Percentiles rank a stretch among this genome's conserved stretches.
Conservation (phyloP, 148 eudicot genomes). For the Chenopodium quinoa region DNA sequence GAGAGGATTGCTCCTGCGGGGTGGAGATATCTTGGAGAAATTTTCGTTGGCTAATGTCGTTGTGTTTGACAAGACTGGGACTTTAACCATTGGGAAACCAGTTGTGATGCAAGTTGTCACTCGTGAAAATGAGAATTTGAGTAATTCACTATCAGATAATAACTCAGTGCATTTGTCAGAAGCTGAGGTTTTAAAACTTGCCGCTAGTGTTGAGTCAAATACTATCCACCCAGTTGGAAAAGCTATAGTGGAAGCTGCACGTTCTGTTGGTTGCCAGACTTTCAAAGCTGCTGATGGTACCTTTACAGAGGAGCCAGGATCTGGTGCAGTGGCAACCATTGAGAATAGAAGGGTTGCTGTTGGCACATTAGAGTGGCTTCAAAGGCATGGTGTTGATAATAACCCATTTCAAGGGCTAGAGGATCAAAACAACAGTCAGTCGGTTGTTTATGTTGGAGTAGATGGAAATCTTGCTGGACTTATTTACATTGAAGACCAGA, state of each 20-base stretch:
- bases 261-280: conserved; percentile 43
- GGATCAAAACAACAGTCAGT: conserved; percentile 68
- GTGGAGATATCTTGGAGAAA: conserved; percentile 86
- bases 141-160: conserved; percentile 24
- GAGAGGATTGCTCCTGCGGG: conserved; percentile 89
- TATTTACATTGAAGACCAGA: conserved; percentile 91
- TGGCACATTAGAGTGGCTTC: conserved; percentile 92
- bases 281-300: conserved; percentile 73
- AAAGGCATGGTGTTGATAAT: conserved; percentile 63
- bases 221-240: conserved; percentile 95
- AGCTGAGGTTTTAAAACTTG: conserved; percentile 66
- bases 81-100: conserved; percentile 90
- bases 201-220: conserved; percentile 90
- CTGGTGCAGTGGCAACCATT: conserved; percentile 81
- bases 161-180: conserved; percentile 43
- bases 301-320: conserved; percentile 95
- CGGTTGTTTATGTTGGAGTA: conserved; percentile 86
- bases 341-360: conserved; percentile 66
- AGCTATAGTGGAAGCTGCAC: conserved; percentile 92
- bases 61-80: conserved; percentile 96
- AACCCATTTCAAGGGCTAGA: conserved; percentile 64
- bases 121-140: conserved; percentile 26
- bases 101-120: conserved; percentile 75
- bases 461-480: conserved; percentile 75
- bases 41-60: conserved; percentile 72